Percentiles rank a stretch among this genome's conserved stretches.
Conservation (phyloP, 371 early-diverging fungal species). For the Rhizopus microsporus region DNA sequence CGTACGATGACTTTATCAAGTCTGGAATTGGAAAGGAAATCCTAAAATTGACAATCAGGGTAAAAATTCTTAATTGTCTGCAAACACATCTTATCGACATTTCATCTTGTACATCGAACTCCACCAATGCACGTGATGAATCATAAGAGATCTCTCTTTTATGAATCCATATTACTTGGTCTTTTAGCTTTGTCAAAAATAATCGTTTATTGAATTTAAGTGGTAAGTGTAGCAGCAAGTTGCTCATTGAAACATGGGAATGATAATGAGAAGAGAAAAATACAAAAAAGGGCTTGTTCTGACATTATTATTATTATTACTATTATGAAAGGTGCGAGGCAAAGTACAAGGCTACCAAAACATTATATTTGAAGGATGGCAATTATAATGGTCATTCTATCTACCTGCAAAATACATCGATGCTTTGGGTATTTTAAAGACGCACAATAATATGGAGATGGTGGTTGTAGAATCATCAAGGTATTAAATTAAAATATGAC, state of each 20-base stretch:
- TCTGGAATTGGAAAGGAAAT: conserved; percentile 12
- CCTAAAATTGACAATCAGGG: conserved; percentile 8
- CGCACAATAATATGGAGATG: conserved; percentile 18
- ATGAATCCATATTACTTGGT: conserved; percentile 9
- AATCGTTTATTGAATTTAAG: conserved; percentile 12
- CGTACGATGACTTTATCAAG: conserved; percentile 12
- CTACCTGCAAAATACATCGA: conserved; percentile 13
- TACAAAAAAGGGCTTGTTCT: conserved; percentile 13
- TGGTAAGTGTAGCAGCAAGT: conserved; percentile 12
- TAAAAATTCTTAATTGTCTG: conserved; percentile 14
- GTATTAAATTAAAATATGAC: no score
- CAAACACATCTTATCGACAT: conserved; percentile 15
- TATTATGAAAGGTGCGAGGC: conserved; percentile 21
- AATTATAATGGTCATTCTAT: conserved; percentile 15
- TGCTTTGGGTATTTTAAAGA: conserved; percentile 13
- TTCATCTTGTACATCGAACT: conserved; percentile 18
- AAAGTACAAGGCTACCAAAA: conserved; percentile 16
- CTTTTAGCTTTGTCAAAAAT: conserved; percentile 18
- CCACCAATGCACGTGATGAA: conserved; percentile 13
- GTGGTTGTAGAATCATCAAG: conserved; percentile 19
- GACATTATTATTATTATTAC: conserved; percentile 10
- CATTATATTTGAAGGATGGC: conserved; percentile 19
- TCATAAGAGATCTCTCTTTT: conserved; percentile 12
- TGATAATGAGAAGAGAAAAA: conserved; percentile 8
- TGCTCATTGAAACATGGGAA: conserved; percentile 4